Base-by-base conservation (phyloP, 2,329 filamentous ascomycete genomes). In the Talaromyces sp. region DNA sequence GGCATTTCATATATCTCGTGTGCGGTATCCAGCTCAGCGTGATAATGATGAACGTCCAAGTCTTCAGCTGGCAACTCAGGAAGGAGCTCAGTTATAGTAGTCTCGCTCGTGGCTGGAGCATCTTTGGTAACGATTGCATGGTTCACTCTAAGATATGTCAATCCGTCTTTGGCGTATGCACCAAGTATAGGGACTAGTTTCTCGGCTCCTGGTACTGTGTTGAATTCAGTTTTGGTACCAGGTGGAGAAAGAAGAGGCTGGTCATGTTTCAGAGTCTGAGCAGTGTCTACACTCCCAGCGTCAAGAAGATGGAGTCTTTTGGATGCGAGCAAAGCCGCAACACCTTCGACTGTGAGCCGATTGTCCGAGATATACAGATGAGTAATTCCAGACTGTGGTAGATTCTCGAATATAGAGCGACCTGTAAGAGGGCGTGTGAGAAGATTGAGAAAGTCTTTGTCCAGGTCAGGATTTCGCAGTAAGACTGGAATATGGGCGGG, bases 351-450 rank as follows among this genome's bases (percentile, higher is more conserved):
- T 1, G 84, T 86, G 5, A 88, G 72, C 3, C 76, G 69, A 64
- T 88, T 88, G 8, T 81, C 80, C 3, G 85, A 80, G 14, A 88
- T 79, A 69, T 86, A 87, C 2, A 88, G 75, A 74, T 88, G 86
- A 0, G 86, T 88, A 43, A 88, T 81, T 2, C 86, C 86, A 10
- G 78, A 75, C 69, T 83, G 78, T 24, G 82, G 79, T 1, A 83
- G 76, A 67, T 86, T 81, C 68, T 88, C 85, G 33, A 87, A 81
- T 43, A 83, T 81, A 35, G 86, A 80, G 59, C 82, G 81, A 10
- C 82, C 82, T 16, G 84, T 80, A 48, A 85, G 82, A 1, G 79
- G 78, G 24, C 75, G 76, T 1, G 82, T 83, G 43, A 85, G 77
- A 13, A 81, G 74, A 62, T 77, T 79, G 8, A 83, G 74, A 24